These are phyloP conservation scores for Podila epigama DNA, from an alignment of 192 early-diverging fungal genomes.

Conservation along the genomic window DNA sequence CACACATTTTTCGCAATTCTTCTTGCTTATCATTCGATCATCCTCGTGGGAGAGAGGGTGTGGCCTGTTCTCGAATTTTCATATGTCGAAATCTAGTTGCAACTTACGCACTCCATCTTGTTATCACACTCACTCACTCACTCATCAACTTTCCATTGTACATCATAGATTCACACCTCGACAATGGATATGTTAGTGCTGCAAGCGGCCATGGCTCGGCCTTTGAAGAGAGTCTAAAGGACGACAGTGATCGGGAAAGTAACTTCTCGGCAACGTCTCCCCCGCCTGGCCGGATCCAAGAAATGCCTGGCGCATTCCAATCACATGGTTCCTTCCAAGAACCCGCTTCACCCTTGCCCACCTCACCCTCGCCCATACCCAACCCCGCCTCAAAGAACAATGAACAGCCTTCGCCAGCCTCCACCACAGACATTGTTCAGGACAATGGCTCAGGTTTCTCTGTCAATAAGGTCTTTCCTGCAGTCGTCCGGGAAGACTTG, in stretches of 20 bases:
- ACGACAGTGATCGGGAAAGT: conserved; percentile 50
- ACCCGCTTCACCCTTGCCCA: conserved; percentile 29
- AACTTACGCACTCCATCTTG: too few relatives aligned
- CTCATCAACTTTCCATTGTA: not conserved
- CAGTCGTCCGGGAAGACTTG: conserved; percentile 24
- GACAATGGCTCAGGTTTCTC: conserved; percentile 8
- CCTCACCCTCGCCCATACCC: not conserved
- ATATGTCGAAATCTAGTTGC: too few relatives aligned
- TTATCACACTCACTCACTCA: too few relatives aligned
- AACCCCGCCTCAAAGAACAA: conserved; percentile 5
- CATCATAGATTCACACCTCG: conserved; percentile 35
- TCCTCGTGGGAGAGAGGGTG: too few relatives aligned
- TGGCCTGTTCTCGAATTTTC: too few relatives aligned
- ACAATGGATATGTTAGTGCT: conserved; percentile 74
- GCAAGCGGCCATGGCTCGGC: conserved; percentile 69
- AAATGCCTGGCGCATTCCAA: conserved; percentile 44
- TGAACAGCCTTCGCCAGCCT: not conserved
- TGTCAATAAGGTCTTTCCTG: conserved; percentile 25
- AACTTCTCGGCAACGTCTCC: conserved; percentile 28
- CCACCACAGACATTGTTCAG: not conserved
- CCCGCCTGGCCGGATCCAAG: conserved; percentile 12
- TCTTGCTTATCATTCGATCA: not conserved
- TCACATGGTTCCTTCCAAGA: conserved; percentile 37
- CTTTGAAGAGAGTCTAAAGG: conserved; percentile 48
- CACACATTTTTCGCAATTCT: not conserved